phyloP scores from a whole-genome alignment of 306 rosid genomes.

The Trifolium subterraneum region DNA sequence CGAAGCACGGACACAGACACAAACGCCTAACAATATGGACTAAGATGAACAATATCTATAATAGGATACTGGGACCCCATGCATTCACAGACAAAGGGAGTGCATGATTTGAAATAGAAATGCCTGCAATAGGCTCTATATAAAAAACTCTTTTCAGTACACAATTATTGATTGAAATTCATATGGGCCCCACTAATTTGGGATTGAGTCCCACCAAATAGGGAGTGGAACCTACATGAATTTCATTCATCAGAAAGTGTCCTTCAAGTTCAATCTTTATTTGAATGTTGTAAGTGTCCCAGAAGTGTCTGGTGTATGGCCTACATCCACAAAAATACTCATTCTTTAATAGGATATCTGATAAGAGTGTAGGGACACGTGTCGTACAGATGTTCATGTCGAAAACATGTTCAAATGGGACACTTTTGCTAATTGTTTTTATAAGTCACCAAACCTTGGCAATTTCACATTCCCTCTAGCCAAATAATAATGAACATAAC shows the following conservation, averaged over 20 bases:
- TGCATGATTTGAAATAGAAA: neutral
- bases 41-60: no score
- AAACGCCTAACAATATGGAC: neutral
- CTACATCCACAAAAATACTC: neutral
- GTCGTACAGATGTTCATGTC: neutral
- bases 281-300: neutral
- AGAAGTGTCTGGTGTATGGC: neutral
- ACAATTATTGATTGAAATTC: neutral
- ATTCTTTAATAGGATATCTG: no score
- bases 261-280: neutral
- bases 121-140: neutral
- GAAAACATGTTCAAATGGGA: slow-evolving; percentile 3
- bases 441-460: neutral
- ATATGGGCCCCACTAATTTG: neutral
- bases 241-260: neutral
- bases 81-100: no score
- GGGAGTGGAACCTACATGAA: neutral
- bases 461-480: neutral
- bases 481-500: neutral
- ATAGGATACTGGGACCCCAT: no score
- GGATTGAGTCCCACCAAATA: neutral
- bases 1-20: neutral
- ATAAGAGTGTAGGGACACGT: neutral
- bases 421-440: slow-evolving; percentile 15
- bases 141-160: neutral